Evolutionary conservation across 2,329 filamentous ascomycete species (phyloP), one percentile per base, ranked within the genome.

Genomic region (Trichothecium roseum): DNA sequence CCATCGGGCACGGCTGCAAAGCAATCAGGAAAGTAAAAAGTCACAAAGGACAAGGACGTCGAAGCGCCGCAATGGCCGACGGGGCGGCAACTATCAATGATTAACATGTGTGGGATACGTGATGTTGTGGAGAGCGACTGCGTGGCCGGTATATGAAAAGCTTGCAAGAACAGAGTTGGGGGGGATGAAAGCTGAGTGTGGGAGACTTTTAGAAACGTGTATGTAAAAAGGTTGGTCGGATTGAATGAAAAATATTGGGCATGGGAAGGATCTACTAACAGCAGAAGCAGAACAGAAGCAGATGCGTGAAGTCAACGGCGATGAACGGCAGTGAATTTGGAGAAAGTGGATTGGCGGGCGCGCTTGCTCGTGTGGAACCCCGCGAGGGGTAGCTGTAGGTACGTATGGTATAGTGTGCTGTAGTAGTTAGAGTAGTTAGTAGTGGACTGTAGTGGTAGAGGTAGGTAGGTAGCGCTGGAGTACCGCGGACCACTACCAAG

Each of bases 31-130:
- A 6, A 50, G 55, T 50, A 54, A 53, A 52, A 55, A 54, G 60
- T 57, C 56, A 18, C 18, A 15, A 20, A 27, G 27, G 59, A 54
- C 51, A 62, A 60, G 60, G 57, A 63, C 55, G 59, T 62, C 56
- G 58, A 61, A 65, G 63, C 65, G 63, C 66, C 62, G 64, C 62
- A 62, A 64, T 58, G 63, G 64, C 63, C 64, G 65, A 63, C 68
- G 64, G 62, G 60, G 62, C 66, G 62, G 62, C 63, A 59, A 57
- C 63, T 66, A 57, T 53, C 56, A 56, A 59, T 59, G 57, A 64
- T 73, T 66, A 73, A 71, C 71, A 75, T 75, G 65, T 71, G 51
- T 62, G 18, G 26, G 36, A 22, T 51, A 28, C 16, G 14, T 18
- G 16, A 34, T 28, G 14, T 8, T 9, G 18, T 12, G 26, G 20